These are phyloP conservation scores for Escallonia herrerae DNA, from an alignment of 129 eudicot species.

Conservation along the genomic window DNA sequence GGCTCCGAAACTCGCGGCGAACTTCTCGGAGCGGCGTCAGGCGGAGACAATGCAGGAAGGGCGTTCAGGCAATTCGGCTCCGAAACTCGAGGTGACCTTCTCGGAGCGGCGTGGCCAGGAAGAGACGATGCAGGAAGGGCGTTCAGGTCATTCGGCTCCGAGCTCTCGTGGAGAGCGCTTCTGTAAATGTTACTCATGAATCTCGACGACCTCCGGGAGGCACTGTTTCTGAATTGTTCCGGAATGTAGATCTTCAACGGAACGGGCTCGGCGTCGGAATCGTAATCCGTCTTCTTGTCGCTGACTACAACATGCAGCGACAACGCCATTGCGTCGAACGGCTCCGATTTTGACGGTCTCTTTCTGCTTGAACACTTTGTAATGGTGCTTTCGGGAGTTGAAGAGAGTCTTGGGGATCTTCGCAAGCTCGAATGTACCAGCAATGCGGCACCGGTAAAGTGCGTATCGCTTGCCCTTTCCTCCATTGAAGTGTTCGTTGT, in stretches of 20 bases:
- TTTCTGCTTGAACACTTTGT: too few relatives aligned
- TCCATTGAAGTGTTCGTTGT: too few relatives aligned
- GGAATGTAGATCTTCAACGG: constrained; percentile 17
- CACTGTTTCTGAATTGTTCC: neutral
- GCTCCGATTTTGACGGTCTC: too few relatives aligned
- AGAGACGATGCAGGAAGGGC: constrained; percentile 6
- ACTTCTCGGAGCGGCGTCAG: neutral
- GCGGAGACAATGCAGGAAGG: neutral
- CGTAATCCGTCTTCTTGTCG: neutral
- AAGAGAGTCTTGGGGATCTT: too few relatives aligned
- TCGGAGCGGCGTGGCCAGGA: too few relatives aligned
- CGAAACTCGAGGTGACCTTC: neutral
- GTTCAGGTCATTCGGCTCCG: neutral
- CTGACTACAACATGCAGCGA: neutral
- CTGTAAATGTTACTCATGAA: neutral
- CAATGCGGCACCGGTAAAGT: too few relatives aligned
- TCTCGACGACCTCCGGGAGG: constrained; percentile 10
- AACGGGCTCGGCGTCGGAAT: constrained; percentile 5
- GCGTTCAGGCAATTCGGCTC: neutral
- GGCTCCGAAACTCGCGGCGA: neutral
- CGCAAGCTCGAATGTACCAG: too few relatives aligned
- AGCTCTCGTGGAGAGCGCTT: neutral
- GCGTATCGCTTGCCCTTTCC: too few relatives aligned
- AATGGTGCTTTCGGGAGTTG: too few relatives aligned
- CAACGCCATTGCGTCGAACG: neutral